phyloP scores from a whole-genome alignment of 805 yeast species.

The Cyberlindnera americana region DNA sequence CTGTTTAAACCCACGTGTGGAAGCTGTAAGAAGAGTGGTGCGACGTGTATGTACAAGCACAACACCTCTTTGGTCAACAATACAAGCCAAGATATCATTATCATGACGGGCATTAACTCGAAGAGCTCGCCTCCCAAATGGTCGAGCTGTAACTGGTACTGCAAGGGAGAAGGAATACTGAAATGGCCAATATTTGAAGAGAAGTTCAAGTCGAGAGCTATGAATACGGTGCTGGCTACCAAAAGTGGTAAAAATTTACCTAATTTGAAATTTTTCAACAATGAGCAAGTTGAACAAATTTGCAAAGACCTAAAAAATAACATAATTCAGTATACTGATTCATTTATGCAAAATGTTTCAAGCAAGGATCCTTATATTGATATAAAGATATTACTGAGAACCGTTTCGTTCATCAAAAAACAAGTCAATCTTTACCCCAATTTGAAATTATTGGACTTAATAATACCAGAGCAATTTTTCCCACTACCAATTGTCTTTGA shows the following conservation, averaged over 20 bases:
- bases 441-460: conserved; percentile 9
- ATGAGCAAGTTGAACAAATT: conserved; percentile 9
- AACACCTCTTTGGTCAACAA: background rate
- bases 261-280: conserved; percentile 5
- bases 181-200: conserved; percentile 22
- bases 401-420: conserved; percentile 13
- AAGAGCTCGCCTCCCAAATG: conserved; percentile 14
- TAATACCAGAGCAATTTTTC: conserved; percentile 11
- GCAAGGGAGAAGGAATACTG: conserved; percentile 17
- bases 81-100: conserved; percentile 4
- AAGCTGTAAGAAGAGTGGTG: conserved; percentile 29
- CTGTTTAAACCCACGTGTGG: conserved; percentile 43
- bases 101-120: conserved; percentile 8
- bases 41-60: conserved; percentile 19
- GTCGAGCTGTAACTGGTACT: conserved; percentile 24
- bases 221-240: conserved; percentile 14
- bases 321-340: conserved; percentile 9
- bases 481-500: conserved; percentile 17
- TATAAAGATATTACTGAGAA: conserved; percentile 5
- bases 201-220: conserved; percentile 9
- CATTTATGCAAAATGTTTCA: conserved; percentile 18
- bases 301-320: conserved; percentile 9
- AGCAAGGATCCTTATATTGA: conserved; percentile 23
- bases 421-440: background rate
- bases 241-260: conserved; percentile 11